These are phyloP conservation scores for Cladophialophora immunda DNA, from an alignment of 2,329 filamentous ascomycete species.

Conservation along the genomic window DNA sequence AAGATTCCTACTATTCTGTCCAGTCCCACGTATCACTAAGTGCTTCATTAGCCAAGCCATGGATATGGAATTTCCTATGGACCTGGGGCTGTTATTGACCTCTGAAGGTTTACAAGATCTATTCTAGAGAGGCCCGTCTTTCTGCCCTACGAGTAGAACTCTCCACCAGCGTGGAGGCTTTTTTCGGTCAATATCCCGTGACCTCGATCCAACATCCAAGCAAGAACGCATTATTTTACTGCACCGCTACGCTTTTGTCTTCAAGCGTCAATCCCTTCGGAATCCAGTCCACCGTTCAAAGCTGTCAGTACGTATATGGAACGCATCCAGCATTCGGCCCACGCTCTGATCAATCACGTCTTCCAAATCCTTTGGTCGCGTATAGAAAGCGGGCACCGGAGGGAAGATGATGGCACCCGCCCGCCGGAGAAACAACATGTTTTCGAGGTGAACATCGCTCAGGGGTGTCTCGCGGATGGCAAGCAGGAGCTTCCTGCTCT, in stretches of 20 bases:
- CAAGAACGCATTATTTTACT: no score
- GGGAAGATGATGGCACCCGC: conserved; percentile 55
- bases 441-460: conserved; percentile 34
- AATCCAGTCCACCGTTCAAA: conserved; percentile 50
- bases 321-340: conserved; percentile 57
- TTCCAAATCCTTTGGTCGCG: conserved; percentile 49
- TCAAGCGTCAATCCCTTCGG: not conserved
- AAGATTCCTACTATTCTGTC: not conserved
- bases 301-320: conserved; percentile 52
- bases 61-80: not conserved
- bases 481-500: conserved; percentile 48
- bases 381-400: conserved; percentile 58
- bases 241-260: no score
- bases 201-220: no score
- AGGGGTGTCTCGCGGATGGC: conserved; percentile 52
- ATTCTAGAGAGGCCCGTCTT: not conserved
- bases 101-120: not conserved
- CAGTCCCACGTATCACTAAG: not conserved
- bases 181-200: no score
- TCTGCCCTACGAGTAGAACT: no score
- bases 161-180: no score
- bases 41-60: not conserved
- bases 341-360: conserved; percentile 58
- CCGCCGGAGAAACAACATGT: conserved; percentile 17
- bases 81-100: not conserved